Evolutionary conservation across 2,329 filamentous ascomycete genomes (phyloP).

Genomic region (Aspergillus pseudoglaucus): DNA sequence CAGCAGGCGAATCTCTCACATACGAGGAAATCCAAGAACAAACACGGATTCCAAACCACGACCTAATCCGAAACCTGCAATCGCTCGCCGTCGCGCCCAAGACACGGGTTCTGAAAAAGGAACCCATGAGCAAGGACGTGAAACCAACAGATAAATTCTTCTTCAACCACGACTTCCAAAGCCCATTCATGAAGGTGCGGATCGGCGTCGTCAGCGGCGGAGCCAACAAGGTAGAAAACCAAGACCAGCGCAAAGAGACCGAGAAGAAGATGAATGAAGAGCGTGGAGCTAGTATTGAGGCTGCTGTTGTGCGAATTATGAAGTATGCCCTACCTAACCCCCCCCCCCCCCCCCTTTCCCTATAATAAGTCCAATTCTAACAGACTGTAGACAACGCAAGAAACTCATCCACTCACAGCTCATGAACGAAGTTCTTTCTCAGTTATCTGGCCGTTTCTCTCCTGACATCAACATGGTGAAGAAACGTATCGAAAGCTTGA

Average conservation of each 20-base stretch:
- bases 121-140: slow-evolving; percentile 70
- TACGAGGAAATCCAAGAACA: slow-evolving; percentile 74
- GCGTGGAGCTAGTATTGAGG: slow-evolving; percentile 45
- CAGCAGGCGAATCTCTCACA: slow-evolving; percentile 44
- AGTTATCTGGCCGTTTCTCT: slow-evolving; percentile 43
- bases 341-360: background rate
- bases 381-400: slow-evolving; percentile 40
- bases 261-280: slow-evolving; percentile 47
- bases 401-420: slow-evolving; percentile 42
- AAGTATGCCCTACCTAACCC: slow-evolving; percentile 32
- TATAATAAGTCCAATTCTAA: slow-evolving; percentile 1
- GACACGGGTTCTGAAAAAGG: slow-evolving; percentile 71
- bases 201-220: slow-evolving; percentile 72
- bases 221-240: slow-evolving; percentile 76
- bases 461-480: slow-evolving; percentile 50
- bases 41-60: slow-evolving; percentile 69
- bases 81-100: slow-evolving; percentile 79
- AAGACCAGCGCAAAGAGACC: slow-evolving; percentile 49
- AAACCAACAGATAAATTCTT: slow-evolving; percentile 70
- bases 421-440: slow-evolving; percentile 46
- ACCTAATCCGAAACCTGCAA: slow-evolving; percentile 71
- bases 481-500: slow-evolving; percentile 47
- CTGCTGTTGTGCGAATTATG: slow-evolving; percentile 49
- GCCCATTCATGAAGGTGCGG: slow-evolving; percentile 81
- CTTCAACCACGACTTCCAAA: slow-evolving; percentile 76